A percentile compares a stretch with the other conserved stretches of the same genome.
Evolutionary conservation across 805 yeast genomes (phyloP).

Genomic region (fission yeast (Schizosaccharomyces pombe)): ASM294v3 CU329670.1:636001-636500

Average conservation of each 20-base stretch:
- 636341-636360: neutral
- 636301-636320: constrained; percentile 22
- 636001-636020: neutral
- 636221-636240: constrained; percentile 6
- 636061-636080: too few species aligned
- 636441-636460: constrained; percentile 67
- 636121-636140: neutral
- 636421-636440: constrained; percentile 23
- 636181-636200: neutral
- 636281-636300: constrained; percentile 58
- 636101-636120: neutral
- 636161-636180: constrained; percentile 1
- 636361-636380: neutral
- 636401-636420: constrained; percentile 25
- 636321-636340: neutral
- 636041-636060: too few species aligned
- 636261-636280: constrained; percentile 53
- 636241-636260: constrained; percentile 69
- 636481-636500: constrained; percentile 13
- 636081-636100: neutral
- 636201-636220: neutral
- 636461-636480: constrained; percentile 53
- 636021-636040: neutral
- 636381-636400: constrained; percentile 76
- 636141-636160: neutral